Percentiles rank a stretch among this genome's conserved stretches.
phyloP scores from a whole-genome alignment of 768 basidiomycete species.

The Auricularia sp. region DNA sequence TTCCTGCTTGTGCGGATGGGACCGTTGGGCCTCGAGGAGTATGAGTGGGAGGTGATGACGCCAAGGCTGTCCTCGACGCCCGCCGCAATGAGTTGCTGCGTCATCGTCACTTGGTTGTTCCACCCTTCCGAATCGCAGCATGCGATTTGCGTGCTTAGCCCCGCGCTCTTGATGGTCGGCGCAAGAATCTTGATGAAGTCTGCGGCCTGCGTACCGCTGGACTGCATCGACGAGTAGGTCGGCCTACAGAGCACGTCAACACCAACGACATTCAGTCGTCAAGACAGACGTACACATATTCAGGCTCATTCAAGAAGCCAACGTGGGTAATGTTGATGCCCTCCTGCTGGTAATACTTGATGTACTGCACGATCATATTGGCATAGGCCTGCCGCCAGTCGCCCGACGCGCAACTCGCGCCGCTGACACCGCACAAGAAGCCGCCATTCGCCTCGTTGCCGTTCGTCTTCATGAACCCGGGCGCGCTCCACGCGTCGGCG shows the following conservation, averaged over 20 bases:
- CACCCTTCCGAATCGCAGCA: conserved; percentile 9
- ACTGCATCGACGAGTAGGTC: conserved; percentile 6
- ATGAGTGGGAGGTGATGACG: conserved; percentile 7
- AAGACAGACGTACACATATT: conserved; percentile 1
- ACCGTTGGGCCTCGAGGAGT: conserved; percentile 1
- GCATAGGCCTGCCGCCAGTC: conserved; percentile 10
- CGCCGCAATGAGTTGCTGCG: conserved; percentile 1
- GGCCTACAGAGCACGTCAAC: background rate
- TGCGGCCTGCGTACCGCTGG: conserved; percentile 2
- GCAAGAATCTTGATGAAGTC: conserved; percentile 5
- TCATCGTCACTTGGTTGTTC: conserved; percentile 4
- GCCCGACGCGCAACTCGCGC: conserved; percentile 7
- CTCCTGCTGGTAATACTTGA: conserved; percentile 6
- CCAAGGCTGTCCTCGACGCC: conserved; percentile 4
- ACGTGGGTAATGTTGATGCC: conserved; percentile 5
- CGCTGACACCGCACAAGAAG: conserved; percentile 6
- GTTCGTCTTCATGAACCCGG: conserved; percentile 10
- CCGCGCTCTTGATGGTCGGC: conserved; percentile 2
- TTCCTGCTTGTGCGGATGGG: conserved; percentile 5
- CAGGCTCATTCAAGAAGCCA: conserved; percentile 8
- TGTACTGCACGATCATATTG: conserved; percentile 9
- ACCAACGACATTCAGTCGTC: background rate
- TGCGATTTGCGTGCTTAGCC: conserved; percentile 2
- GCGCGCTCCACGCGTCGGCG: conserved; percentile 10
- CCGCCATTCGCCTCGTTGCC: conserved; percentile 5